Base-by-base conservation (phyloP, 2,329 filamentous ascomycete genomes). In the Fusarium anthophilum region DNA sequence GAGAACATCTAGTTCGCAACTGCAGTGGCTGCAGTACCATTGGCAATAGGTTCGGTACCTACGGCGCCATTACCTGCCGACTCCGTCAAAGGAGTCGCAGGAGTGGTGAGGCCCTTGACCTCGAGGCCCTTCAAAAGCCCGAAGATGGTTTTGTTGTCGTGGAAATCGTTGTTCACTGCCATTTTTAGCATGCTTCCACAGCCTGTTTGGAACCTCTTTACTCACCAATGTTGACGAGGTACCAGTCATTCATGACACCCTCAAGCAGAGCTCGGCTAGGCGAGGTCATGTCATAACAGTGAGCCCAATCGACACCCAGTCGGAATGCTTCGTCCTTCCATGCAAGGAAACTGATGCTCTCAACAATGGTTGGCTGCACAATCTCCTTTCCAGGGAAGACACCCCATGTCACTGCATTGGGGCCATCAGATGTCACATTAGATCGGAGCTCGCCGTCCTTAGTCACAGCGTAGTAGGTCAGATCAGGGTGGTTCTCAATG, bases 321-420 rank as follows among this genome's bases (percentile, higher is more conserved):
- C 94, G 91, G 87, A 95, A 99, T 22, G 97, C 97, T 84, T 99
- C 96, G 77, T 99, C 96, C 84, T 97, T 97, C 96, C 96, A 99
- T 6, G 96, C 96, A 61, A 99, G 87, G 89, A 99, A 99, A 82
- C 94, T 97, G 81, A 99, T 92, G 24, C 94, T 97, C 85, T 99
- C 96, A 59, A 99, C 96, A 78, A 99, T 98, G n/a, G 96, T 99
- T 20, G 96, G 96, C 83, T 99, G 96, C n/a, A 99, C 95, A 80
- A 99, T 98, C 83, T 99, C 96, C 82, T 98, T 97, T 66, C 96
- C 96, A 1, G 96, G 96, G 86, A 98, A 99, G 39, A 99, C 97
- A 83, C 96, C 96, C 96, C 96, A 99, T 4, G 96, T 99, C 56
- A 99, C 94, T n/a, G 96, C 96, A 79, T 99, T 99, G 43, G 96